A percentile compares a stretch with the other conserved stretches of the same genome.
Conservation (phyloP, 805 yeast species). For the Candida montana region DNA sequence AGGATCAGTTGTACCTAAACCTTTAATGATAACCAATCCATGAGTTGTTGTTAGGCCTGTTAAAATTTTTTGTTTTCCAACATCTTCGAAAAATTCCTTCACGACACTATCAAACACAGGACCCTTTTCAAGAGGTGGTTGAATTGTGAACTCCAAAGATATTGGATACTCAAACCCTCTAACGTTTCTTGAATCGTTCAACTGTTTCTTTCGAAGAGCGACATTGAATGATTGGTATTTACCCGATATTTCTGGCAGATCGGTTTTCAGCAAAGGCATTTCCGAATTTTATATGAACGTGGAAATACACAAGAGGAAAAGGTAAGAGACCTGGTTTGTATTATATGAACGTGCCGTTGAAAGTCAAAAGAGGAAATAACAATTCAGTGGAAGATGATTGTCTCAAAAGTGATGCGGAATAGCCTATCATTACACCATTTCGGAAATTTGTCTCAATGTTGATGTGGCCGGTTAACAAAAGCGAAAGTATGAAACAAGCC, state of each 20-base stretch:
- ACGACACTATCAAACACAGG: not conserved
- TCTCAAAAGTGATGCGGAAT: too few species aligned
- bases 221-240: not conserved
- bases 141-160: not conserved
- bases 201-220: too few species aligned
- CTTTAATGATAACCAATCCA: not conserved
- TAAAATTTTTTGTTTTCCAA: not conserved
- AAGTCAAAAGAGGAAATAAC: too few species aligned
- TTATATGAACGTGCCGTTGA: too few species aligned
- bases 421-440: too few species aligned
- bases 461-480: too few species aligned
- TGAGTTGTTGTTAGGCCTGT: not conserved
- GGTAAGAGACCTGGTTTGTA: too few species aligned
- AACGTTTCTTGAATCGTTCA: not conserved
- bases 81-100: not conserved
- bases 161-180: not conserved
- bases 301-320: too few species aligned
- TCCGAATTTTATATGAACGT: too few species aligned
- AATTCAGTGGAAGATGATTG: too few species aligned
- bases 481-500: too few species aligned
- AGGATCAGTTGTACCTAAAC: not conserved
- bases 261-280: not conserved
- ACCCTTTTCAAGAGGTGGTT: not conserved
- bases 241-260: not conserved
- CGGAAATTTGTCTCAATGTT: too few species aligned